Base-by-base conservation (phyloP, 768 basidiomycete genomes). In the Trametes gibbosa region DNA sequence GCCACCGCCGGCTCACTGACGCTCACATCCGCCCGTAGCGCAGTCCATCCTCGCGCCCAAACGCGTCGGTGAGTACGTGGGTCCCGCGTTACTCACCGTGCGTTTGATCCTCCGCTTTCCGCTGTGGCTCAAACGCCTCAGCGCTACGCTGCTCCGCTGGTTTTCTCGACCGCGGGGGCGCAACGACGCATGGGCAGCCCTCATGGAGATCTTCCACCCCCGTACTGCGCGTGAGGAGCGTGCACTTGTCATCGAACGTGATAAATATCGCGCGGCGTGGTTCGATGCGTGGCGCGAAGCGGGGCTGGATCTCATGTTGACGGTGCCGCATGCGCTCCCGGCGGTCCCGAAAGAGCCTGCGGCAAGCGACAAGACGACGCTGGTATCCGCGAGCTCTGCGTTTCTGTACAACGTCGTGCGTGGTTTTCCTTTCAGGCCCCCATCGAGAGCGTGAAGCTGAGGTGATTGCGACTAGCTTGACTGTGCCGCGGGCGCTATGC, bases 331-430 rank as follows among this genome's bases (percentile, higher is more conserved):
- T 66, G 59, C 76, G 24, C 48, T 72, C 24, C 74, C 78, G 0
- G 75, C 77, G 10, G 69, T 79, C 32, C 76, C 78, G 54, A 71
- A 69, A 37, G 62, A 55, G 3, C 58, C 58, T 19, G 25, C 27
- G 39, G 49, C 57, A 27, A 59, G 58, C 50, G 66, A 64, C 27
- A 63, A 59, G 45, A 72, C 71, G 39, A 74, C 74, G 8, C 58
- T 78, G 21, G 62, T 76, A 0, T 70, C 74, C 7, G 66, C 70
- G 10, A 68, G 66, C 23, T 70, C 73, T 53, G 62, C 64, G 3
- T 77, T 77, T 68, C 67, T 81, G 55, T 81, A 72, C 65, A 82
- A 80, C 56, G 66, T 79, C 48, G 78, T 80, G 50, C 58, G 79
- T 72, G 24, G 23, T 27, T 24, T 37, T 21, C n/a, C 34, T 14